Base-by-base conservation (phyloP, 192 early-diverging fungal species). In the Coemansia sp. region DNA sequence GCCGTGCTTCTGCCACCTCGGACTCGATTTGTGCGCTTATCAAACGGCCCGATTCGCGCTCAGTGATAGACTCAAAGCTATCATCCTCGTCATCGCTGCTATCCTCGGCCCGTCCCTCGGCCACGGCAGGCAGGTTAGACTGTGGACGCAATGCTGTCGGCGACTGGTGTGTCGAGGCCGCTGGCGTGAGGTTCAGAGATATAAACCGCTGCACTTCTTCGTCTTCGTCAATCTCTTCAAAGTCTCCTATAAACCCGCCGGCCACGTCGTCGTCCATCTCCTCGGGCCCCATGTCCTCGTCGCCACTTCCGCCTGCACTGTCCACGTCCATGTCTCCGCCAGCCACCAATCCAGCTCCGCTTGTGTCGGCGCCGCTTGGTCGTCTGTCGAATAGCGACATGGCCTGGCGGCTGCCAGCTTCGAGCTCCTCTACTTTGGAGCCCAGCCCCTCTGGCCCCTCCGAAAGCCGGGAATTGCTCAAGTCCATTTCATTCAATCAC, bases 211-310 rank as follows among this genome's bases (percentile, higher is more conserved):
- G 62, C 5, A 82, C 73, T 11, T 71, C 79, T 32, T 82, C 79
- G 19, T 82, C 74, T 9, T 76, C 79, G 12, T 73, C 70, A 22
- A 82, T 82, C 56, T 82, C 79, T 40, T 82, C 79, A 65, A 82
- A 73, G 24, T 75, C 79, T 22, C 73, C 73, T 8, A 76, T 40
- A 20, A 76, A 76, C 14, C 57, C 67, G 0, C 64, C 74, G 15
- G 43, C n/a, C 17, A 59, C 65, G 39, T 66, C 65, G 39, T 66
- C 56, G 35, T 49, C 67, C 43, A 62, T 29, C 9, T 62, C 68
- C 39, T 51, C 51, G 8, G 29, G 47, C 25, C 15, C 45, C 45
- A 68, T 68, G n/a, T 20, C 6, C 19, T 47, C 65, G 53, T 70
- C 62, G n/a, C 32, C 43, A 22, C 20, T 61, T 14, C 58, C 67